Evolutionary conservation across 2,329 filamentous ascomycete species (phyloP), one percentile per base, ranked within the genome.

Genomic region (Parastagonospora avenae): DNA sequence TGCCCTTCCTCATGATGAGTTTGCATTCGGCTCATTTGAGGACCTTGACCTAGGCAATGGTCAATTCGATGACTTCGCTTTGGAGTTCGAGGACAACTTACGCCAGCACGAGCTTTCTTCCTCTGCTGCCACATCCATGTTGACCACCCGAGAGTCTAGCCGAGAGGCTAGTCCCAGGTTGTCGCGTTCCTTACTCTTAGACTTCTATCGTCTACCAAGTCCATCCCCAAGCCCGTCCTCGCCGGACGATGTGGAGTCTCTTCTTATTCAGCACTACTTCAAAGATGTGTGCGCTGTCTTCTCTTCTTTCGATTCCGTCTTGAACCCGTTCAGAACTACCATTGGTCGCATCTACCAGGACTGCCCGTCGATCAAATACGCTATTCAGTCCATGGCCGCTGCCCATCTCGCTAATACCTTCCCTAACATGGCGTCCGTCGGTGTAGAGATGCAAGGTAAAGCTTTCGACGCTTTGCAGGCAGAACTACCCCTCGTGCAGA

Each of bases 371-470:
- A 82, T 86, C 43, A 84, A 82, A 60, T 83, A 81, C 40, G 82
- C 82, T 2, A 83, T 86, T 39, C 83, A 86, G 58, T 85, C 84
- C 56, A 87, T 86, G 84, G 82, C 84, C 1, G 83, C 84, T 8
- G 84, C 83, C 3, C 84, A 83, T 15, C 72, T 86, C 0, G 80
- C 83, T 1, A 83, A 85, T 62, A 76, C 83, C 47, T 83, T 83
- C 48, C 82, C 78, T 4, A 76, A 77, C 44, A 84, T 81, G 74
- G 78, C 73, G 19, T 74, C 72, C 8, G 75, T 79, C 24, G 82
- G 79, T 5, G 70, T 76, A 24, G 80, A 78, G 57, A 79, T 80
- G 72, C 82, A 80, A 52, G 74, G 75, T 48, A 81, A 83, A 59
- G 80, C 79, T 4, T 75, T 80, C 27, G 77, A 79, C 14, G 78